Evolutionary conservation across 2,329 filamentous ascomycete species (phyloP).

Genomic region (Aspergillus niger): DNA sequence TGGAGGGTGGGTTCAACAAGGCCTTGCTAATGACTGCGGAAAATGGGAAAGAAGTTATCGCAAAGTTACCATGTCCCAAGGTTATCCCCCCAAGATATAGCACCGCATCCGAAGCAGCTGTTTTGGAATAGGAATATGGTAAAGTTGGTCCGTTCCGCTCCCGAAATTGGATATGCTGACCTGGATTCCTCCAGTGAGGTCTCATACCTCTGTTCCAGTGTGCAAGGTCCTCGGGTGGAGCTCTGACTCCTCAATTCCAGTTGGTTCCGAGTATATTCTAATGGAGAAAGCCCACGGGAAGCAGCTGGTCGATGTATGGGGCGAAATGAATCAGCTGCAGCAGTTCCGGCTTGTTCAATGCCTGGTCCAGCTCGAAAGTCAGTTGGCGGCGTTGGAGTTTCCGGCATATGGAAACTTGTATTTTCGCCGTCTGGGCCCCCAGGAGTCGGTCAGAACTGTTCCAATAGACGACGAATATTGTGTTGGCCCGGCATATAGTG

Average conservation of each 20-base stretch:
- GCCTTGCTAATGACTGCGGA: slow-evolving; percentile 26
- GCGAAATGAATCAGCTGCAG: slow-evolving; percentile 26
- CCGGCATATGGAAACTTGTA: slow-evolving; percentile 37
- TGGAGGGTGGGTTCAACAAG: slow-evolving; percentile 32
- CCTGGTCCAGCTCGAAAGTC: slow-evolving; percentile 27
- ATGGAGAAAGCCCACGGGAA: slow-evolving; percentile 36
- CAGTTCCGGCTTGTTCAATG: slow-evolving; percentile 30
- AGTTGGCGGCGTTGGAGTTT: slow-evolving; percentile 29
- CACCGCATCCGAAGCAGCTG: slow-evolving; percentile 29
- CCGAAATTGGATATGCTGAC: slow-evolving; percentile 10
- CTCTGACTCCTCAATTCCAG: slow-evolving; percentile 28
- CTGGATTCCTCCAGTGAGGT: slow-evolving; percentile 26
- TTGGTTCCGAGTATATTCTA: slow-evolving; percentile 40
- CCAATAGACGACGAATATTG: slow-evolving; percentile 17
- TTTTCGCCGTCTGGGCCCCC: slow-evolving; percentile 7
- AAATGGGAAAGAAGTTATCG: slow-evolving; percentile 26
- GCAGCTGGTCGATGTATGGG: slow-evolving; percentile 35
- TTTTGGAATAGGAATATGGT: slow-evolving; percentile 30
- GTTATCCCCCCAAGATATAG: slow-evolving; percentile 20
- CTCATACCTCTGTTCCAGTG: slow-evolving; percentile 26
- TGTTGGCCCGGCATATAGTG: slow-evolving; percentile 17
- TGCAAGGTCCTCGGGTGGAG: slow-evolving; percentile 32
- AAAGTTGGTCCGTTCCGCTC: background rate
- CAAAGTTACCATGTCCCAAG: slow-evolving; percentile 25
- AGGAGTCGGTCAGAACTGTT: background rate